Base-by-base conservation (phyloP, 2,329 filamentous ascomycete species). In the Alternaria panax region DNA sequence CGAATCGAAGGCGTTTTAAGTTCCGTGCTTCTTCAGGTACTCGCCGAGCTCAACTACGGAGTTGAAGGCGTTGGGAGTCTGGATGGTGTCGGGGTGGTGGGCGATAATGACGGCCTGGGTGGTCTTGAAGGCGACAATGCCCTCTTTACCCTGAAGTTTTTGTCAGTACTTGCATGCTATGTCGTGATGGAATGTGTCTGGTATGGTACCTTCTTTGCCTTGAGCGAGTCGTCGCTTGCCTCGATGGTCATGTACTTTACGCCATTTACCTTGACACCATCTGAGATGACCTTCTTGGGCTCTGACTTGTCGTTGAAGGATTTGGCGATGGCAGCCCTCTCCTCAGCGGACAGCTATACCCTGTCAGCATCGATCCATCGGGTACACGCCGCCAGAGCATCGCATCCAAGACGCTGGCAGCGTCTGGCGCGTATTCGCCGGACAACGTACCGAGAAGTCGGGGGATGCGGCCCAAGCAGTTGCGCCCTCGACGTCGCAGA, bases 21-120 rank as follows among this genome's bases (percentile, higher is more conserved):
- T 97, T 66, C 88, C 87, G 66, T 87, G 83, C 72, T 87, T 86
- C 78, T 92, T 88, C 65, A 97, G 87, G 84, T 98, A 97, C 80
- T 96, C 92, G 73, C 87, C 92, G 64, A 99, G 86, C 72, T 88
- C 85, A 83, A 94, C 91, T 68, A 96, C 91, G 50, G 91, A 92
- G 77, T 87, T 87, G 72, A 89, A 89, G 64, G 92, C 89, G 78
- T 90, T 89, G 76, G 92, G 89, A 52, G 91, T 91, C 78, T 91
- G 85, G 69, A 89, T 82, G 63, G 79, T 78, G 79, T 96, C 92
- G 68, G 84, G 85, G 85, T 98, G 92, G 84, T 97, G 92, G 70
- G 88, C 91, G 78, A 99, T 82, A 77, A 99, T 87, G 78, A 98
- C 89, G 70, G 93, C 92, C 82, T 96, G 90, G 75, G 86, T 89